Conservation (phyloP, 2,329 filamentous ascomycete species). For the Colletotrichum sp. region DNA sequence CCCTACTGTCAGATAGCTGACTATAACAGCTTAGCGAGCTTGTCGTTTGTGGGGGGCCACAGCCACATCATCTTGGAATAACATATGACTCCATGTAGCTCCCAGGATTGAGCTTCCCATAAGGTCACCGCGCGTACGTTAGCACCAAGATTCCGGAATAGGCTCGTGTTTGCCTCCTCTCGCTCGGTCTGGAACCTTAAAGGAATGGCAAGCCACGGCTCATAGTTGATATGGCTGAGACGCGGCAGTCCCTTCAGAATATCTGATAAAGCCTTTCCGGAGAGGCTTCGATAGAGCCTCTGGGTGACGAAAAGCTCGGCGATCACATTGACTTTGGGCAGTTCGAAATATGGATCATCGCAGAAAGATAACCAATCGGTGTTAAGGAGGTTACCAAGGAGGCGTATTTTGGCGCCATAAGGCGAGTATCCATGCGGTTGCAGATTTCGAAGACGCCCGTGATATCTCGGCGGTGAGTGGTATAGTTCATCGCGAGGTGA, state of each 20-base stretch:
- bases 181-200: not conserved
- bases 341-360: not conserved
- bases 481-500: not conserved
- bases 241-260: not conserved
- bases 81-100: not conserved
- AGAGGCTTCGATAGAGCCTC: not conserved
- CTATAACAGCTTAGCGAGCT: not conserved
- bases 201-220: not conserved
- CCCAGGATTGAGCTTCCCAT: not conserved
- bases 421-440: not conserved
- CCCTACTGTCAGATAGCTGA: too few relatives aligned
- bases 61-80: not conserved
- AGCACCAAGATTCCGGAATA: not conserved
- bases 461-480: not conserved
- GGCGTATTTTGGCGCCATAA: not conserved
- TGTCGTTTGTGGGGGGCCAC: not conserved
- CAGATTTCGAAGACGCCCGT: not conserved
- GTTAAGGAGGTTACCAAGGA: not conserved
- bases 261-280: not conserved
- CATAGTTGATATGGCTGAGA: not conserved
- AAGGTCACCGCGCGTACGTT: not conserved
- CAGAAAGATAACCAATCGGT: not conserved
- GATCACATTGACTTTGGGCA: not conserved
- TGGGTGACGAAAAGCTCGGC: not conserved
- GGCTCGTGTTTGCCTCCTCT: not conserved